phyloP scores from a whole-genome alignment of 2,329 filamentous ascomycete genomes.

The Botrytis byssoidea region DNA sequence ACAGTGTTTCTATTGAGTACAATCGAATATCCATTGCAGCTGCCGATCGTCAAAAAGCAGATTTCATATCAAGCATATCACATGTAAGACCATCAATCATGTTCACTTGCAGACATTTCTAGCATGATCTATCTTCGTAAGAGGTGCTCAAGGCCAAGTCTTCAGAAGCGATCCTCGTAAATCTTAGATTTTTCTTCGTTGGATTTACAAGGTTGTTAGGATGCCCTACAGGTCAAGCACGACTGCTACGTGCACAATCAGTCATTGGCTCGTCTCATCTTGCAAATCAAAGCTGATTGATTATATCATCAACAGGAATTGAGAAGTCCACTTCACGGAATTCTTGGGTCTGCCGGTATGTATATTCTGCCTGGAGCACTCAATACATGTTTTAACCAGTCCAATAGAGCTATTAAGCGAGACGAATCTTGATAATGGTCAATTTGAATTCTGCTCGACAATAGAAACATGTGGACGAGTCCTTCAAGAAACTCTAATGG shows the following conservation, averaged over 20 bases:
- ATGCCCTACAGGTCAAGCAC: not conserved
- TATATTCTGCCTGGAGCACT: not conserved
- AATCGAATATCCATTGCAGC: slow-evolving; percentile 47
- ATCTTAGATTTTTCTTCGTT: not conserved
- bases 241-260: not conserved
- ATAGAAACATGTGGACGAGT: slow-evolving; percentile 22
- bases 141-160: not conserved
- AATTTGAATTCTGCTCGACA: slow-evolving; percentile 21
- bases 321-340: slow-evolving; percentile 57
- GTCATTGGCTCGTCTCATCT: not conserved
- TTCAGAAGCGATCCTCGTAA: not conserved
- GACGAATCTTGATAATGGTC: slow-evolving; percentile 18
- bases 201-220: not conserved
- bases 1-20: slow-evolving; percentile 24
- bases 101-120: not conserved
- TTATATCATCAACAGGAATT: slow-evolving; percentile 43
- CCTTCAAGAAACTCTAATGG: slow-evolving; percentile 37
- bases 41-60: slow-evolving; percentile 50
- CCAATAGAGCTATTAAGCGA: slow-evolving; percentile 8
- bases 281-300: not conserved
- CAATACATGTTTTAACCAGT: not conserved
- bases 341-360: slow-evolving; percentile 50
- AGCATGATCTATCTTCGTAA: not conserved
- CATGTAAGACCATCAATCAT: slow-evolving; percentile 40
- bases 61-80: slow-evolving; percentile 56